Evolutionary conservation across 2,329 filamentous ascomycete species (phyloP).

Genomic region (Pestalotiopsis sp.): DNA sequence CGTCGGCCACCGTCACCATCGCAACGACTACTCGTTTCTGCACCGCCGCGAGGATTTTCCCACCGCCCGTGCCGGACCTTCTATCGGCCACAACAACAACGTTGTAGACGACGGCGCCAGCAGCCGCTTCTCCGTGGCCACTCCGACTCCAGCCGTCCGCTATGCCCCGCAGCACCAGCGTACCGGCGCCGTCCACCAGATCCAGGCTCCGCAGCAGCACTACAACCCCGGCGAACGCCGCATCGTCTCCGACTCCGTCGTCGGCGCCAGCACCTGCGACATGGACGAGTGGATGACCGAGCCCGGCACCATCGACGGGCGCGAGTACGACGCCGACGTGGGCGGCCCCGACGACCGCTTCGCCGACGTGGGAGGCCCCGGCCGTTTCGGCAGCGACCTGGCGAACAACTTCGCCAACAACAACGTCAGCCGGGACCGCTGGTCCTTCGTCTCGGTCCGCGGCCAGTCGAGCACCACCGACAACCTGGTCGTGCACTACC

Average conservation of each 20-base stretch:
- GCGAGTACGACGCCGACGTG: no score
- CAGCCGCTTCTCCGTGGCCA: not conserved
- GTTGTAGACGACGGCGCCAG: not conserved
- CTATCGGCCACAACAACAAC: not conserved
- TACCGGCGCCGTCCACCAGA: not conserved
- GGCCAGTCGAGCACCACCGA: constrained; percentile 1
- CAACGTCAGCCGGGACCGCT: not conserved
- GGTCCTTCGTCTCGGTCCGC: constrained; percentile 8
- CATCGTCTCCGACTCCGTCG: not conserved
- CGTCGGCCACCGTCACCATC: not conserved
- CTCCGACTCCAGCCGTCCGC: not conserved
- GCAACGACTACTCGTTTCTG: not conserved
- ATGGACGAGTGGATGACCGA: not conserved
- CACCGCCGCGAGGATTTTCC: not conserved
- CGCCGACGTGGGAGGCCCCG: no score
- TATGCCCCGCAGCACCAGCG: not conserved
- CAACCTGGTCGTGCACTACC: not conserved
- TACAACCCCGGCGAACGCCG: not conserved
- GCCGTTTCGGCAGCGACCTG: no score
- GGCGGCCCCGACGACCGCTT: no score
- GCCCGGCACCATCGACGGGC: not conserved
- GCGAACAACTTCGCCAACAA: not conserved
- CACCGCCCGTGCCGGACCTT: no score
- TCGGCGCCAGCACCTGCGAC: not conserved
- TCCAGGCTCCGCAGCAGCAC: not conserved